Conservation (phyloP, 192 early-diverging fungal species). For the Umbelopsis sp. region DNA sequence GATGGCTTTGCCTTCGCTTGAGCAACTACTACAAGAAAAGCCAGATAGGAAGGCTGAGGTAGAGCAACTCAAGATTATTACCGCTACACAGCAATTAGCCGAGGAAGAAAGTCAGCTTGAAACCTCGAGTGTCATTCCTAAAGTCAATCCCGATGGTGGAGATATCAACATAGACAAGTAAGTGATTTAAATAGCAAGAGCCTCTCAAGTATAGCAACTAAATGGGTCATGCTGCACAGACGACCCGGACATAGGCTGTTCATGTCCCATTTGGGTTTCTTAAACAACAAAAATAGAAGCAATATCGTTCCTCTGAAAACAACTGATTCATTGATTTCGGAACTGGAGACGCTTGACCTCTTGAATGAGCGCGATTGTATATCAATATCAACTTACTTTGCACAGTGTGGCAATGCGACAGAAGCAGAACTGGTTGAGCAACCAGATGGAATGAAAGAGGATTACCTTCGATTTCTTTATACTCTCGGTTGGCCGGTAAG, state of each 20-base stretch:
- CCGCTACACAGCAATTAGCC: neutral
- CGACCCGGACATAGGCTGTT: constrained; percentile 61
- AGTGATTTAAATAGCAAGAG: neutral
- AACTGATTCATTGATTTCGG: constrained; percentile 60
- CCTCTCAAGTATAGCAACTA: neutral
- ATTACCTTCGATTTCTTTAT: constrained; percentile 72
- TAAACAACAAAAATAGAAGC: constrained; percentile 59
- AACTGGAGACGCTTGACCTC: constrained; percentile 63
- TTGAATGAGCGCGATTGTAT: constrained; percentile 77
- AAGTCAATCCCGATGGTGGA: neutral
- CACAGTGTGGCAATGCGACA: constrained; percentile 50
- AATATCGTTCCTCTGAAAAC: constrained; percentile 67
- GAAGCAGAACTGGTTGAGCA: constrained; percentile 57
- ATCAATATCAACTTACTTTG: constrained; percentile 65
- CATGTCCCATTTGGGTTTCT: constrained; percentile 67
- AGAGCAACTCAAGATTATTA: neutral
- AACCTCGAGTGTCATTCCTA: neutral
- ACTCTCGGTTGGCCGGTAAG: constrained; percentile 74
- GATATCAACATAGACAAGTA: neutral
- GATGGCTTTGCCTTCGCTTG: constrained; percentile 11
- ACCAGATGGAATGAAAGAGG: constrained; percentile 46
- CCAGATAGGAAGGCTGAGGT: constrained; percentile 4
- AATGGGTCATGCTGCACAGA: constrained; percentile 27
- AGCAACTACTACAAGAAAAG: constrained; percentile 1
- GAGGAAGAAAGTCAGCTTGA: neutral